A percentile compares a stretch with the other conserved stretches of the same genome.
These are phyloP conservation scores for Cystofilobasidium macerans DNA, from an alignment of 768 basidiomycete genomes.

Conservation along the genomic window DNA sequence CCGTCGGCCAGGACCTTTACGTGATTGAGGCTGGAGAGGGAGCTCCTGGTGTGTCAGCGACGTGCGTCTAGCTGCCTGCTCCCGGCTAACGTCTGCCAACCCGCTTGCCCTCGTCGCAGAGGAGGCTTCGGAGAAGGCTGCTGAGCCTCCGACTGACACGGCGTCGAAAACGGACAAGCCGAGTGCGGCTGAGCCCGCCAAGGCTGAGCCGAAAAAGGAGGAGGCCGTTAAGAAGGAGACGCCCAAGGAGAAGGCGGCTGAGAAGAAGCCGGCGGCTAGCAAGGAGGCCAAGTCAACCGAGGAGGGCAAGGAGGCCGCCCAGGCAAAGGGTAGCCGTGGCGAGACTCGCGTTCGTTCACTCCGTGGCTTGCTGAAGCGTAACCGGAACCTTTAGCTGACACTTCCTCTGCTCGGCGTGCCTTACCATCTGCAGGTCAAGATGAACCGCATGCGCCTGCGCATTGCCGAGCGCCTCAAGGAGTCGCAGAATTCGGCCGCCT, in stretches of 20 bases:
- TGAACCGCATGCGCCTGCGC: slow-evolving; percentile 95
- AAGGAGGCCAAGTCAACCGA: slow-evolving; percentile 33
- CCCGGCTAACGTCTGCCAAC: no score
- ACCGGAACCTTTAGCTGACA: no score
- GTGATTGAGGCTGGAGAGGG: slow-evolving; percentile 72
- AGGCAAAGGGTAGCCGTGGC: slow-evolving; percentile 47
- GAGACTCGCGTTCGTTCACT: slow-evolving; percentile 72
- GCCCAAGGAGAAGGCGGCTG: slow-evolving; percentile 38
- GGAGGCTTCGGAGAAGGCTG: slow-evolving; percentile 3
- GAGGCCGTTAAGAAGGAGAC: slow-evolving; percentile 28
- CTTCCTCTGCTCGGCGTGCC: no score
- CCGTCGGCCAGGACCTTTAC: slow-evolving; percentile 89
- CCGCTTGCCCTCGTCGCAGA: background rate
- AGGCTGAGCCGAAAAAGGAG: slow-evolving; percentile 25
- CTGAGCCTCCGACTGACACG: slow-evolving; percentile 4
- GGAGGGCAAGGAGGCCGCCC: slow-evolving; percentile 32
- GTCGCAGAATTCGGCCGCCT: slow-evolving; percentile 92
- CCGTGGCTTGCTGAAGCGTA: no score
- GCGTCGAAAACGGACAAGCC: slow-evolving; percentile 5
- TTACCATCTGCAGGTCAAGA: slow-evolving; percentile 60
- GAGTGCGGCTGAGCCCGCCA: slow-evolving; percentile 10
- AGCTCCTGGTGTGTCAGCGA: slow-evolving; percentile 46
- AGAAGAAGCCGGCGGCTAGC: slow-evolving; percentile 34
- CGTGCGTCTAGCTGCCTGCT: no score
- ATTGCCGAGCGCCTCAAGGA: slow-evolving; percentile 97